Base-by-base conservation (phyloP, 352 stramenopile species). In the Phytophthora multivora region DNA sequence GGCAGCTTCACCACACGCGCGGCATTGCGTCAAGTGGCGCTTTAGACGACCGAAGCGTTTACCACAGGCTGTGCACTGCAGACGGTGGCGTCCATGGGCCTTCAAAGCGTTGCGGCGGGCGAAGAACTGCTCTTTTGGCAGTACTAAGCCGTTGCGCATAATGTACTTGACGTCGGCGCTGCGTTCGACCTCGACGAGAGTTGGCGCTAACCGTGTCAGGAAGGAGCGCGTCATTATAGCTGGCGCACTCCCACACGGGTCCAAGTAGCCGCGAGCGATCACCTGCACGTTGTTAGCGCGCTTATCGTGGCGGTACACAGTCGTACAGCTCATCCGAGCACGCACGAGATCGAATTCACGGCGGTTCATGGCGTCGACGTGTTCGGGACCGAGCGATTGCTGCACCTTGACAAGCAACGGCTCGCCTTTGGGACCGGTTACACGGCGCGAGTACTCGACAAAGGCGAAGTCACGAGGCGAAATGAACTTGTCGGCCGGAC, bases 101-200 rank as follows among this genome's bases (percentile, higher is more conserved):
- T 76, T 71, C 9, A 76, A 33, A 7, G 69, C 68, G 11, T 75
- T 69, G 5, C 60, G 59, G 18, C 64, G 51, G 23, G 73, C 66
- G 16, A 77, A 59, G 46, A 84, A 77, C 38, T 57, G 54, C 26
- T 77, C 69, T 25, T 57, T 69, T 25, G 61, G 55, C n/a, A 81
- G 55, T 33, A 83, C 74, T 12, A 83, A 46, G 9, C 60, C 45
- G 35, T 79, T 45, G 3, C 66, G 73, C 73, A 79, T 83, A 45
- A 80, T 83, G 54, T 80, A 80, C 55, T 83, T 83, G 57, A 85
- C 75, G 19, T 84, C 75, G 12, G 72, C 75, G 21, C 72, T 75
- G 66, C 73, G 69, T 45, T 77, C 71, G 11, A 83, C 60, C 49
- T 69, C 72, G 4, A 80, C 71, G 45, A 83, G 69, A 36, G 70